Conservation (phyloP, 148 eudicot species). For the Rhododendron williamsianum region DNA sequence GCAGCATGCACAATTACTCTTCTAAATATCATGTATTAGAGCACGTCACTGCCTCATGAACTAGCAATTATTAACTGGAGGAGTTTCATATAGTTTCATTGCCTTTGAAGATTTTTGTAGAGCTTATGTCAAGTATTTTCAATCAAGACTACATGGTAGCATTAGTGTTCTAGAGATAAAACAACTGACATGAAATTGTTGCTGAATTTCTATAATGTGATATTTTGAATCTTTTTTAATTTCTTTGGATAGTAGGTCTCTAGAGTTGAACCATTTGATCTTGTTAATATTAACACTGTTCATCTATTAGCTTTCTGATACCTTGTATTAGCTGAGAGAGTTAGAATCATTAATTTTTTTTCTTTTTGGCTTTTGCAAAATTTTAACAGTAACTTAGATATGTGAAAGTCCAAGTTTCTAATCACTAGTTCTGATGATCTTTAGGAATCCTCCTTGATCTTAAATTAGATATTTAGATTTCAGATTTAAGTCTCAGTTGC, state of each 20-base stretch:
- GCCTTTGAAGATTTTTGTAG: not conserved
- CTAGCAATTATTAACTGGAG: not conserved
- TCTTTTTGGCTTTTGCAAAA: not conserved
- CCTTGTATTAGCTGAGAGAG: not conserved
- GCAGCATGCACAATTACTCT: not conserved
- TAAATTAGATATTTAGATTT: not conserved
- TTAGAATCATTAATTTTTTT: not conserved
- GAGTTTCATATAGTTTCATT: not conserved
- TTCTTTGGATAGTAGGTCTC: not conserved
- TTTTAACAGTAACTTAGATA: not conserved
- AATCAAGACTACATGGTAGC: not conserved
- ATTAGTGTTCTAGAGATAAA: not conserved
- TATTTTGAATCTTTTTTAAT: not conserved
- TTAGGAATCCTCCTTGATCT: conserved; percentile 4
- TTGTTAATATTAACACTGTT: not conserved
- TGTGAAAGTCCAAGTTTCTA: not conserved
- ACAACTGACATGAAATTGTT: not conserved
- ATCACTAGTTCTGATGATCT: not conserved
- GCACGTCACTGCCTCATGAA: not conserved
- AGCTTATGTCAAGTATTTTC: not conserved
- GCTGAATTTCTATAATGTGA: not conserved
- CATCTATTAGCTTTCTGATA: not conserved
- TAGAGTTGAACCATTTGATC: not conserved
- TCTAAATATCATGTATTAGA: not conserved
- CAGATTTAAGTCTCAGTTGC: not conserved